Evolutionary conservation across 2,329 filamentous ascomycete genomes (phyloP).

Genomic region (Fusarium denticulatum): DNA sequence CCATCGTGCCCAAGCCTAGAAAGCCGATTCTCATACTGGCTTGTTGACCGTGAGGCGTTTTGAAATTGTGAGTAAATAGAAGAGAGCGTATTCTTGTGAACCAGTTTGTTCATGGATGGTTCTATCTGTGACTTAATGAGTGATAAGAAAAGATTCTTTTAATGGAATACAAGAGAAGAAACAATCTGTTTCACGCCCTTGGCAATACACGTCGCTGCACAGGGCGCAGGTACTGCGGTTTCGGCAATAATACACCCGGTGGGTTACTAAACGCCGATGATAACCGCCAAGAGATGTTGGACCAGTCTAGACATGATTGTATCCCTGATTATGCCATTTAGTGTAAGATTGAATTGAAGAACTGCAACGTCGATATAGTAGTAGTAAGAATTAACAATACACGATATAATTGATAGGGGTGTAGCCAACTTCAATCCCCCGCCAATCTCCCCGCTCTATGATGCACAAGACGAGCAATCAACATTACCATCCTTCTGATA

Average conservation of each 20-base stretch:
- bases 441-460: not conserved
- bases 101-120: fast-evolving
- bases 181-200: not conserved
- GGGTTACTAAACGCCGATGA: not conserved
- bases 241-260: not conserved
- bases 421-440: fast-evolving
- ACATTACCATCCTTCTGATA: not conserved
- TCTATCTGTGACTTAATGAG: no score
- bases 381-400: no score
- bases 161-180: no score
- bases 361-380: fast-evolving
- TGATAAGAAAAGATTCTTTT: no score
- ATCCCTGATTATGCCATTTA: no score
- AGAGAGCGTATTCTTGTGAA: not conserved
- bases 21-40: not conserved
- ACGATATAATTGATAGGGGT: fast-evolving
- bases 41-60: fast-evolving
- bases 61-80: not conserved
- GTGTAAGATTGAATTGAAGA: fast-evolving
- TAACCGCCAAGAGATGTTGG: not conserved
- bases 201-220: fast-evolving
- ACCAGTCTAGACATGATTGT: not conserved
- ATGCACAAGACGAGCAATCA: not conserved
- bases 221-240: not conserved
- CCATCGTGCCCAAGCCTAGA: not conserved